Evolutionary conservation across 208 protist genomes (phyloP), one percentile per base, ranked within the genome.

Genomic region (Crithidia sp.): DNA sequence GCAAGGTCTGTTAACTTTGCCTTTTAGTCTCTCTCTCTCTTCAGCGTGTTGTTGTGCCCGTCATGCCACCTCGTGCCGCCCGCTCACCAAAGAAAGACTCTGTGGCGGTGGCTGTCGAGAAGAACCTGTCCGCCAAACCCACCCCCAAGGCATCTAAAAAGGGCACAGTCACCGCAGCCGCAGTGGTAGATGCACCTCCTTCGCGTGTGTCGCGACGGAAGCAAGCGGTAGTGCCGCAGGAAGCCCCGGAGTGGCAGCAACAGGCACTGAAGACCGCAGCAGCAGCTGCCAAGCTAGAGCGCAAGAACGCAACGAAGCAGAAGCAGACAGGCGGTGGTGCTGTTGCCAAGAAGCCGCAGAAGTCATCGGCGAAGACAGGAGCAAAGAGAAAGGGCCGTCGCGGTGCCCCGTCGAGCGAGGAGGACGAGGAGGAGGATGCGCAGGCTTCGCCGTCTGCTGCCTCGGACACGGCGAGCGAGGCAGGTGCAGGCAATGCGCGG

Each of bases 161-260:
- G 19, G 37, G 4, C 49, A 43, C n/a, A 17, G 44, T 4, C 12
- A 40, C 44, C 8, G 5, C 37, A 57, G 8, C 45, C 10, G 17
- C 43, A 28, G 19, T 44, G n/a, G 17, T 45, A 52, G 41, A 39
- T 6, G n/a, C 59, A 64, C 13, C 61, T 5, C 5, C 49, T 4
- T 81, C 79, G 17, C 79, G 79, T 49, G 79, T 80, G 55, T 72
- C 71, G 14, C 63, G 74, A 19, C 79, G 70, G 3, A 71, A 72
- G 13, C 9, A 28, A 5, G 79, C 69, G 7, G 17, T 84, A 3
- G 50, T 67, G 2, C 79, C 79, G 47, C 79, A 81, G 47, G 65
- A 80, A 2, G 44, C 70, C 3, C 79, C 79, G 13, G 73, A 66
- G 39, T 83, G 78, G 78, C 78, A 83, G 52, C 69, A 71, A 64